Evolutionary conservation across 805 yeast species (phyloP), one percentile per base, ranked within the genome.

Genomic region (Kluyveromyces nonfermentans): DNA sequence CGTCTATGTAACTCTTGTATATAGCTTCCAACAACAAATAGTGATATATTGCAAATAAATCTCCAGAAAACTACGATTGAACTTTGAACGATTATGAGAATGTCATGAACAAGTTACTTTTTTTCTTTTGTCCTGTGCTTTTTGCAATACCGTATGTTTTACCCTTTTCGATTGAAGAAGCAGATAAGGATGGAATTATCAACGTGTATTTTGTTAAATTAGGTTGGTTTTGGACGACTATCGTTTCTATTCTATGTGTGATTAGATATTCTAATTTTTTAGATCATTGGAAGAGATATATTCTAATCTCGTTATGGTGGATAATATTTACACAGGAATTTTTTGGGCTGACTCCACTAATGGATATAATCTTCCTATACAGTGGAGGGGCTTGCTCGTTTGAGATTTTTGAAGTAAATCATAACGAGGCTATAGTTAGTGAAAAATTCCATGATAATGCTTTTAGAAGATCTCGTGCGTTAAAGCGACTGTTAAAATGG

Each of bases 171-270:
- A 41, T 40, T 37, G 42, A 22, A 16, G 42, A 44, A 35, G 50
- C 46, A 12, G 69, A 78, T 44, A 87, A 85, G 64, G 71, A 74
- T 41, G 87, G 86, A 57, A 28, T 87, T 15, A 57, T 89, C 47
- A 90, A 90, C 62, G 72, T 72, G 17, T 38, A 73, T 6, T 85
- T 93, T 59, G 96, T 90, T 33, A 93, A 90, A 55, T 73, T 72
- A 20, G 97, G 97, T 2, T 93, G 97, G 97, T 71, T 77, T 14
- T 93, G 97, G 97, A 88, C 95, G 1, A 62, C 78, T 0, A 5
- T 73, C 4, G 70, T 71, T 3, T 49, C 55, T 17, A 52, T 56
- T 55, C 54, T 53, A 53, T 55, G 56, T 33, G 37, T 48, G 30
- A 22, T 51, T 32, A 39, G 53, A 16, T 53, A 51, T 33, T 17